Percentiles rank a stretch among this genome's conserved stretches.
Conservation (phyloP, 1,139 yeast genomes). For the Magnusiomyces paraingens region DNA sequence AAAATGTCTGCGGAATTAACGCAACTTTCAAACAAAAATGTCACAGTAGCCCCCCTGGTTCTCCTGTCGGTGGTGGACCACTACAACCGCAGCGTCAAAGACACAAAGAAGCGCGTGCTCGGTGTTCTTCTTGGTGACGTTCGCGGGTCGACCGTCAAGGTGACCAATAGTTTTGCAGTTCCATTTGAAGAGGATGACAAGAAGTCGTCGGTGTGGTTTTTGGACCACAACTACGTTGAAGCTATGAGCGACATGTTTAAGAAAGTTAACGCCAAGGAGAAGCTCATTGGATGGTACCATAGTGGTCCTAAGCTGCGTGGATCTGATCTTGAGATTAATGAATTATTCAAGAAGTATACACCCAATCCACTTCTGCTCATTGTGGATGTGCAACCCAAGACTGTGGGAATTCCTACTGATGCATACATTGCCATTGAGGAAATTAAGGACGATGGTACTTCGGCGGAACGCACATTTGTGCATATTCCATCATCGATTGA, state of each 20-base stretch:
- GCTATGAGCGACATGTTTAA: constrained; percentile 97
- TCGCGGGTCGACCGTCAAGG: constrained; percentile 38
- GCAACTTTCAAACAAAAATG: constrained; percentile 43
- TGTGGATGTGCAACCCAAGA: constrained; percentile 83
- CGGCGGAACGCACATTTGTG: constrained; percentile 86
- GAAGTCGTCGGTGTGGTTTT: constrained; percentile 91
- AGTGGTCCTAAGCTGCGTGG: constrained; percentile 90
- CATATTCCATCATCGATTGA: constrained; percentile 90
- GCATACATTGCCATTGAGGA: constrained; percentile 94
- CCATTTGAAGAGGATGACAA: constrained; percentile 97
- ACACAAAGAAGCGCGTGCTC: constrained; percentile 73
- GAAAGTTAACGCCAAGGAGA: constrained; percentile 94
- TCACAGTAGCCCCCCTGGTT: constrained; percentile 92
- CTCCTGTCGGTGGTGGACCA: constrained; percentile 93
- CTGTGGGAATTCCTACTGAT: constrained; percentile 86
- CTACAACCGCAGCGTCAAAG: constrained; percentile 74
- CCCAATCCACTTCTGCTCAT: constrained; percentile 78
- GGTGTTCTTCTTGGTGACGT: constrained; percentile 91
- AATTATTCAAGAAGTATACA: constrained; percentile 77
- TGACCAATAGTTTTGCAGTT: constrained; percentile 47
- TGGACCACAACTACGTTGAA: constrained; percentile 94
- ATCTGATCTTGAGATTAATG: constrained; percentile 87
- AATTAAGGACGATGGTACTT: constrained; percentile 93
- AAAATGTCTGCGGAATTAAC: constrained; percentile 18
- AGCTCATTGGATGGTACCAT: constrained; percentile 97